phyloP scores from a whole-genome alignment of 2,329 filamentous ascomycete genomes.

The Rhynchosporium graminicola region DNA sequence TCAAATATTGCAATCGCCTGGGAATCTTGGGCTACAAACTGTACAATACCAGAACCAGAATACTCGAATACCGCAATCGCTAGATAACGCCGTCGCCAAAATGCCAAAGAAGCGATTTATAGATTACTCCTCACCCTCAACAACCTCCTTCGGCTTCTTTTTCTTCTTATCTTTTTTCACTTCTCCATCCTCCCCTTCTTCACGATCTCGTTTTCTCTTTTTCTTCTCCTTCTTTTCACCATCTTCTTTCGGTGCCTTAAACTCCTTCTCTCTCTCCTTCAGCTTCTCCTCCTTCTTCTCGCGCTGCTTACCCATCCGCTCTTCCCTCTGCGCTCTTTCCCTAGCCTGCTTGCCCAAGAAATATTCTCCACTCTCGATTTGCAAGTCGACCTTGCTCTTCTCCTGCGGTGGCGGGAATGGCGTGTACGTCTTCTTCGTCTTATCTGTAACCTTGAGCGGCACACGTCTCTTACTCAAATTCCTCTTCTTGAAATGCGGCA shows the following conservation, averaged over 20 bases:
- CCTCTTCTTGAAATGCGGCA: slow-evolving; percentile 96
- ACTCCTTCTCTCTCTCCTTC: slow-evolving; percentile 82
- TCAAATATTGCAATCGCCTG: not conserved
- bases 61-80: not conserved
- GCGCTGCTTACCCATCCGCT: slow-evolving; percentile 80
- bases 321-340: slow-evolving; percentile 77
- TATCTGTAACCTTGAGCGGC: slow-evolving; percentile 87
- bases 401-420: slow-evolving; percentile 95
- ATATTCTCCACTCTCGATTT: slow-evolving; percentile 98
- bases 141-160: slow-evolving; percentile 25
- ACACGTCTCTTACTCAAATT: slow-evolving; percentile 80
- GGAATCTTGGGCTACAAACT: not conserved
- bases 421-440: slow-evolving; percentile 91
- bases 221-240: slow-evolving; percentile 55
- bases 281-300: slow-evolving; percentile 86
- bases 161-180: slow-evolving; percentile 34
- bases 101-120: slow-evolving; percentile 17
- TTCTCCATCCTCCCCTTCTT: slow-evolving; percentile 28
- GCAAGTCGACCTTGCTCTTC: slow-evolving; percentile 97
- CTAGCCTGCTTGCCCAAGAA: slow-evolving; percentile 93
- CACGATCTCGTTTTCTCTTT: slow-evolving; percentile 44
- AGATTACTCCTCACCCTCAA: slow-evolving; percentile 20
- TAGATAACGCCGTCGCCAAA: slow-evolving; percentile 27
- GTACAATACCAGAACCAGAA: not conserved
- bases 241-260: slow-evolving; percentile 81